phyloP scores from a whole-genome alignment of 2,329 filamentous ascomycete species.

The Parastagonospora avenae region DNA sequence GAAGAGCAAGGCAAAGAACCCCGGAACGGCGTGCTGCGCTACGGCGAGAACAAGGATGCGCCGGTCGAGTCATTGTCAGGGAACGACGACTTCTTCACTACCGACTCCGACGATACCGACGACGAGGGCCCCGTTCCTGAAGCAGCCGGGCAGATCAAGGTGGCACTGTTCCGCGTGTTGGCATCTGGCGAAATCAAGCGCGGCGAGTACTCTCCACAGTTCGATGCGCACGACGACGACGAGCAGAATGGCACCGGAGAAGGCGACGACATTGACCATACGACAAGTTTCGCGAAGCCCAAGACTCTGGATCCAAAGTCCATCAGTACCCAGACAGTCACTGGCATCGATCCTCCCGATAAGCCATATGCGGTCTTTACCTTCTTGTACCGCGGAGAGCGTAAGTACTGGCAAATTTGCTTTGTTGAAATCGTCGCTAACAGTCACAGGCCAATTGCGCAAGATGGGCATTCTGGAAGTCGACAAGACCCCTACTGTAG shows the following conservation, averaged over 20 bases:
- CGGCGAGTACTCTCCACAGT: slow-evolving; percentile 96
- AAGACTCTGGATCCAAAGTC: slow-evolving; percentile 95
- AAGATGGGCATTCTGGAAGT: slow-evolving; percentile 90
- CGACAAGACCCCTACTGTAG: slow-evolving; percentile 60
- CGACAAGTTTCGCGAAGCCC: slow-evolving; percentile 95
- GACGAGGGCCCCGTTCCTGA: slow-evolving; percentile 88
- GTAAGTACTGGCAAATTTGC: slow-evolving; percentile 61
- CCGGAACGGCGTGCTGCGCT: slow-evolving; percentile 70
- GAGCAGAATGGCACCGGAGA: slow-evolving; percentile 66
- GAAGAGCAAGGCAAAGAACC: slow-evolving; percentile 47
- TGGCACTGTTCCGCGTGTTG: slow-evolving; percentile 92
- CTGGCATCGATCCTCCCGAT: slow-evolving; percentile 92
- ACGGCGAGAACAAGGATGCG: slow-evolving; percentile 75
- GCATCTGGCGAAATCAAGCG: slow-evolving; percentile 97
- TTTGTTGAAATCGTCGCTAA: slow-evolving; percentile 11
- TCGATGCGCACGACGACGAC: slow-evolving; percentile 94
- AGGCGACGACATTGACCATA: slow-evolving; percentile 90
- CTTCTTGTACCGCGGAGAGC: slow-evolving; percentile 94
- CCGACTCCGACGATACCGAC: slow-evolving; percentile 69
- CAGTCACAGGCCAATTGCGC: slow-evolving; percentile 76
- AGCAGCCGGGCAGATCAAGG: slow-evolving; percentile 96
- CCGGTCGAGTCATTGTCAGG: slow-evolving; percentile 76
- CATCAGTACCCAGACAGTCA: slow-evolving; percentile 99
- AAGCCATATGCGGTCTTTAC: slow-evolving; percentile 97
- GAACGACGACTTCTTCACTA: slow-evolving; percentile 67